These are phyloP conservation scores for Lenwebbia sp. DNA, from an alignment of 345 rosid species.

Conservation along the genomic window DNA sequence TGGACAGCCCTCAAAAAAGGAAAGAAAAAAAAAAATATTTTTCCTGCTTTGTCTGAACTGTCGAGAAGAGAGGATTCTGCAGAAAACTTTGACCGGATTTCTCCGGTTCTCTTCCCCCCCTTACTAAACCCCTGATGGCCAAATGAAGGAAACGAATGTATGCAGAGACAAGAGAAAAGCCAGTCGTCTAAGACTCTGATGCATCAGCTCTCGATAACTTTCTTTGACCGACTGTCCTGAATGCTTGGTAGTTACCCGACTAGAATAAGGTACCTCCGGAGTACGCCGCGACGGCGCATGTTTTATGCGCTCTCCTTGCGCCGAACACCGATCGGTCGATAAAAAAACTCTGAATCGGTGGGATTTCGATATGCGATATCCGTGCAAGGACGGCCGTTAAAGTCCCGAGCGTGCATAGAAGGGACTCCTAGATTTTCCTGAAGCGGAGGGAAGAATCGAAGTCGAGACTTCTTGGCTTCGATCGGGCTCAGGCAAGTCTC, in stretches of 20 bases:
- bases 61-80: neutral
- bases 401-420: neutral
- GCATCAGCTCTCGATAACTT: too few species aligned
- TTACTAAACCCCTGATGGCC: too few species aligned
- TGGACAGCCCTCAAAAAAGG: neutral
- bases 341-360: too few species aligned
- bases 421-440: neutral
- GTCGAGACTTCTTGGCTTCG: neutral
- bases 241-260: neutral
- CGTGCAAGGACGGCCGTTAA: neutral
- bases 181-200: too few species aligned
- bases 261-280: neutral
- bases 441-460: neutral
- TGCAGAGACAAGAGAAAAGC: too few species aligned
- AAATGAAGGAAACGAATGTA: neutral
- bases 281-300: neutral
- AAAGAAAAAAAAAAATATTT: neutral
- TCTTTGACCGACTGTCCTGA: neutral
- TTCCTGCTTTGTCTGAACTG: neutral
- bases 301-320: neutral
- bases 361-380: neutral
- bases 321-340: neutral
- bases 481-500: neutral
- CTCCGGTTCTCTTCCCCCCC: too few species aligned
- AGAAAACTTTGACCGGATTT: neutral